Evolutionary conservation across 2,329 filamentous ascomycete genomes (phyloP).

Genomic region (Stenocarpella maydis): DNA sequence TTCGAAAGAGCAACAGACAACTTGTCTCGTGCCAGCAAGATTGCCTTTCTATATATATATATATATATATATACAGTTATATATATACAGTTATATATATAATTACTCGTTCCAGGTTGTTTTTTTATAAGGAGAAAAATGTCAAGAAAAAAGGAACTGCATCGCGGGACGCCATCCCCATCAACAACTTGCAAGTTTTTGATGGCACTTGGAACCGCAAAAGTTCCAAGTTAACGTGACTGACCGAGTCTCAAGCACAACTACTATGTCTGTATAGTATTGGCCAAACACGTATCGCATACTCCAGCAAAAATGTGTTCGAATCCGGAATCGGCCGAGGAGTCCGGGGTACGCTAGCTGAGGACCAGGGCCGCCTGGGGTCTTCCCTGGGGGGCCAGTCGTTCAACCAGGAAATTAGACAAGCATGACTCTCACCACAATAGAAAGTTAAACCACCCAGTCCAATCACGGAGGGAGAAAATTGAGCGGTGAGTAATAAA

Average conservation of each 20-base stretch:
- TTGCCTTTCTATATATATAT: too few relatives aligned
- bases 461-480: background rate
- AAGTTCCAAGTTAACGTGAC: too few relatives aligned
- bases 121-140: background rate
- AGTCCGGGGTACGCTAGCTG: background rate
- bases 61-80: too few relatives aligned
- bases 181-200: background rate
- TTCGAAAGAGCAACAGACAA: background rate
- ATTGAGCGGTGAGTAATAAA: background rate
- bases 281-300: background rate
- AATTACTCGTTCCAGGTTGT: too few relatives aligned
- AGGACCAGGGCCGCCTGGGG: too few relatives aligned
- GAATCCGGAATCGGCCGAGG: background rate
- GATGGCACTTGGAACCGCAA: background rate
- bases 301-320: background rate
- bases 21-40: too few relatives aligned
- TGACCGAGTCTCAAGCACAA: slow-evolving; percentile 5
- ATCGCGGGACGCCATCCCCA: background rate
- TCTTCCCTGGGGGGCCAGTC: background rate
- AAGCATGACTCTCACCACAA: background rate
- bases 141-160: background rate
- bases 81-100: too few relatives aligned
- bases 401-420: background rate
- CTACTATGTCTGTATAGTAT: too few relatives aligned
- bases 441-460: background rate